Base-by-base conservation (phyloP, 371 early-diverging fungal species). In the Dichotomocladium elegans region DNA sequence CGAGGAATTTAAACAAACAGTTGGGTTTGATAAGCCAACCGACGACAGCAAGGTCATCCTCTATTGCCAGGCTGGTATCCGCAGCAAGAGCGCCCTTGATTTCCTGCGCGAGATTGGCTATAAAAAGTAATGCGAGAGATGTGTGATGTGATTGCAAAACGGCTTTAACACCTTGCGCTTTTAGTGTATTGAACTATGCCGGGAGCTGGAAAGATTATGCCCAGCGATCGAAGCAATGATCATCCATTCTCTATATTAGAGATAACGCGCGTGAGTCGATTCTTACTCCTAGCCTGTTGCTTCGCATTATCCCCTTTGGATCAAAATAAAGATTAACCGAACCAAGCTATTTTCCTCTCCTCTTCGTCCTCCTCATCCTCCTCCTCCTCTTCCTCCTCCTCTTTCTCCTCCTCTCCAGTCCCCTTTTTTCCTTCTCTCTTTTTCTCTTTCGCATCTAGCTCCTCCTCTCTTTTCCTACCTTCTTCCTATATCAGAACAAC, bases 151-250 rank as follows among this genome's bases (percentile, higher is more conserved):
- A n/a, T n/a, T n/a, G n/a, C n/a, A n/a, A n/a, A n/a, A n/a, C n/a
- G n/a, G n/a, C n/a, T n/a, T n/a, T n/a, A n/a, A n/a, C n/a, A n/a
- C n/a, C n/a, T n/a, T n/a, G n/a, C n/a, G n/a, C n/a, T n/a, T n/a
- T n/a, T 53, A 76, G 77, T 21, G 65, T 73, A 35, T 65, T 68
- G 53, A 85, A 85, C 56, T 85, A 82, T 50, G 61, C 70, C 28
- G 85, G 85, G 27, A 84, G 85, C 46, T 85, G 80, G 80, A 72
- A 66, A 24, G 80, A 84, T 56, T 84, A 82, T 58, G 46, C 57
- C 31, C 58, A 63, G 27, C 41, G 35, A 53, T 22, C 51, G 17
- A 37, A 37, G 21, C 21, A n/a, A 17, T n/a, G 37, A 37, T 37
- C 17, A 37, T 37, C n/a, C n/a, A n/a, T n/a, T n/a, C n/a, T n/a